These are phyloP conservation scores for Cutaneotrichosporon arboriforme DNA, from an alignment of 1,284 basidiomycete species.

Conservation along the genomic window DNA sequence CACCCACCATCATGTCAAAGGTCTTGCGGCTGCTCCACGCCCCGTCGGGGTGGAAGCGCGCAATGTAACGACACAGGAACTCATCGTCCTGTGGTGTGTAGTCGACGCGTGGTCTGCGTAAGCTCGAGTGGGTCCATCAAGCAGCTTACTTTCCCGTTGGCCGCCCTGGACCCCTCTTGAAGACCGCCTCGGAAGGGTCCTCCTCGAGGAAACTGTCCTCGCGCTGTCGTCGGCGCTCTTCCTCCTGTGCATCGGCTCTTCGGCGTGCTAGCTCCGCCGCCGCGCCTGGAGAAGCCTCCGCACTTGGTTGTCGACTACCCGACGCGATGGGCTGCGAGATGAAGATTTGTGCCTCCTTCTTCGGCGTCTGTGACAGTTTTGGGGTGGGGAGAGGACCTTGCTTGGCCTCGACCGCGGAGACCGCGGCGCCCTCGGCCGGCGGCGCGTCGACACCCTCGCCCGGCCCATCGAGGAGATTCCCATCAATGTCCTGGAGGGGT, in stretches of 20 bases:
- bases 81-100: constrained; percentile 42
- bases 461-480: neutral
- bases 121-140: neutral
- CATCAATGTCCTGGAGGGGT: neutral
- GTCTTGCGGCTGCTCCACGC: constrained; percentile 38
- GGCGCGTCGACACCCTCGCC: neutral
- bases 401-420: no score
- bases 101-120: constrained; percentile 31
- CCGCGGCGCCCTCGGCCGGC: neutral
- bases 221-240: constrained; percentile 1
- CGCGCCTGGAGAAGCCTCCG: no score
- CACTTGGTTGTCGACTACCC: no score
- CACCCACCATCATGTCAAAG: constrained; percentile 30
- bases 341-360: no score
- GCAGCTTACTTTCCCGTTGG: constrained; percentile 36
- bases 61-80: constrained; percentile 40
- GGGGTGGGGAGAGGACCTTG: no score
- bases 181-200: constrained; percentile 6
- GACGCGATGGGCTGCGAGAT: no score
- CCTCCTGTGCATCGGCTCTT: neutral
- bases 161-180: constrained; percentile 31
- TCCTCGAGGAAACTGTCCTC: constrained; percentile 26
- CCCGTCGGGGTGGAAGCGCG: constrained; percentile 24
- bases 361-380: no score
- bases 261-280: no score